These are phyloP conservation scores for Perkinsela sp. DNA, from an alignment of 208 protist genomes.

Conservation along the genomic window DNA sequence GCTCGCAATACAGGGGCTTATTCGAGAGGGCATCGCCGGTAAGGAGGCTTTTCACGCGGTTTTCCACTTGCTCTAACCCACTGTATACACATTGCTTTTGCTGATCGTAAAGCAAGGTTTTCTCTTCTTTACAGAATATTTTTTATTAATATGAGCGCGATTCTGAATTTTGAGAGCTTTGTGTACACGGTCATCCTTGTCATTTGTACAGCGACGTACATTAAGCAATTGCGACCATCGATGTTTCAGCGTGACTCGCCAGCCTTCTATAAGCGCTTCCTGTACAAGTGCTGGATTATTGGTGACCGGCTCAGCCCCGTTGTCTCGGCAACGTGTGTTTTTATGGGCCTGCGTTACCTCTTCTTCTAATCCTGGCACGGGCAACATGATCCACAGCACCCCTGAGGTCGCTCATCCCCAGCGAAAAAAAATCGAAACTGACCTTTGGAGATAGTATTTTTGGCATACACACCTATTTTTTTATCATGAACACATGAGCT, in stretches of 20 bases:
- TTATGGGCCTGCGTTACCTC: slow-evolving; percentile 32
- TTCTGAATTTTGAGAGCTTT: slow-evolving; percentile 59
- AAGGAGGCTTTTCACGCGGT: not conserved
- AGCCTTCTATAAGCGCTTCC: slow-evolving; percentile 47
- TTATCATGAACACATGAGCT: too few species aligned
- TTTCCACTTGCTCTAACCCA: not conserved
- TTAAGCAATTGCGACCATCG: slow-evolving; percentile 47
- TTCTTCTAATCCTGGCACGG: slow-evolving; percentile 10
- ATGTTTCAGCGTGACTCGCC: slow-evolving; percentile 47
- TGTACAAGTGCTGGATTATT: slow-evolving; percentile 67
- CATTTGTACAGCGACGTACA: slow-evolving; percentile 59
- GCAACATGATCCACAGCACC: too few species aligned
- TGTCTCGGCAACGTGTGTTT: slow-evolving; percentile 35
- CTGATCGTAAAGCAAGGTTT: too few species aligned
- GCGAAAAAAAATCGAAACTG: too few species aligned
- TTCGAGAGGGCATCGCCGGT: not conserved
- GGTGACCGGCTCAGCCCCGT: slow-evolving; percentile 53
- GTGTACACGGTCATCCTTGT: slow-evolving; percentile 45
- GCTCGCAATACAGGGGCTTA: not conserved
- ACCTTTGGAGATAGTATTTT: too few species aligned
- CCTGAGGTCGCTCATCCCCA: too few species aligned
- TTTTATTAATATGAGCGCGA: slow-evolving; percentile 61
- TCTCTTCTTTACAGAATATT: too few species aligned
- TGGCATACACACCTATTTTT: too few species aligned
- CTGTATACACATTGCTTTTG: too few species aligned